phyloP scores from a whole-genome alignment of 208 protist genomes.

The Wallacemonas sp. region DNA sequence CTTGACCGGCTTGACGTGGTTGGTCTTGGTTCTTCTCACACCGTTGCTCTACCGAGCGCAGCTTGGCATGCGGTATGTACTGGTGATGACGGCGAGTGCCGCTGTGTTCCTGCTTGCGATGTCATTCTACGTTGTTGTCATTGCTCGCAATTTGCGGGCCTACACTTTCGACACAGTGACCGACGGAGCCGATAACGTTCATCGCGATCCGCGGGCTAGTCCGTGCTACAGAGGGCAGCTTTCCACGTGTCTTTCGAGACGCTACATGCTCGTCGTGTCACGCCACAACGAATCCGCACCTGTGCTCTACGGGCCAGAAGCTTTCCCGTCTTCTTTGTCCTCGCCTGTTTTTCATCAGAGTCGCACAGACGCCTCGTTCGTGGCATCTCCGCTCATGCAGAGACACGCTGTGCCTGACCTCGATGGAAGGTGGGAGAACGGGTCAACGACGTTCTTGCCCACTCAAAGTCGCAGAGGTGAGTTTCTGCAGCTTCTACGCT shows the following conservation, averaged over 20 bases:
- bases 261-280: conserved; percentile 14
- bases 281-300: not conserved
- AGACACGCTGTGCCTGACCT: not conserved
- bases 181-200: not conserved
- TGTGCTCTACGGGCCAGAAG: too few relatives aligned
- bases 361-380: too few relatives aligned
- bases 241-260: conserved; percentile 13
- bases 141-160: conserved; percentile 14
- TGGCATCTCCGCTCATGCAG: too few relatives aligned
- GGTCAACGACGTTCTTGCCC: conserved; percentile 38
- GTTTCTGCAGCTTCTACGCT: conserved; percentile 28
- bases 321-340: too few relatives aligned
- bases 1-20: conserved; percentile 1
- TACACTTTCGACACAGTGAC: conserved; percentile 18
- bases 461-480: conserved; percentile 30
- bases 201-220: conserved; percentile 12
- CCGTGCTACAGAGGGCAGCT: conserved; percentile 24
- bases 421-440: conserved; percentile 22
- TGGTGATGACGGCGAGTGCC: not conserved
- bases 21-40: conserved; percentile 27
- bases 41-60: conserved; percentile 25
- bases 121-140: conserved; percentile 1
- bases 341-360: too few relatives aligned
- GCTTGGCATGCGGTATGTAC: conserved; percentile 3
- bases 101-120: not conserved